phyloP scores from a whole-genome alignment of 441 rosid species.

The Populus hybrid region DNA sequence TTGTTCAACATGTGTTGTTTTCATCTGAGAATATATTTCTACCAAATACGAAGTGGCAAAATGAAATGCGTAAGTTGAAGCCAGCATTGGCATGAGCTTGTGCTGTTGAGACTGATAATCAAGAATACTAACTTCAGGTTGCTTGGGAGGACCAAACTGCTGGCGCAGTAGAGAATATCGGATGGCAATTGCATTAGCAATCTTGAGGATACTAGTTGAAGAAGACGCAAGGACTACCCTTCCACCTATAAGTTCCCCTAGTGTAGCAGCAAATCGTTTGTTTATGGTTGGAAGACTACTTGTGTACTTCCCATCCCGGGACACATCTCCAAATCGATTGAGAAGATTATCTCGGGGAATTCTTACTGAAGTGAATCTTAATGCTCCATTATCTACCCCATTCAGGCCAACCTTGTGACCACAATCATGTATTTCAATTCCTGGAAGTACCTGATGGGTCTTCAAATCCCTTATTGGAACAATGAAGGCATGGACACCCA shows the following conservation, averaged over 20 bases:
- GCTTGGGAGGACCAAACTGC: conserved; percentile 93
- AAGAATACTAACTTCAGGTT: conserved; percentile 94
- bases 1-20: conserved; percentile 75
- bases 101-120: conserved; percentile 99
- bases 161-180: conserved; percentile 87
- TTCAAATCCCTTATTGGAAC: conserved; percentile 87
- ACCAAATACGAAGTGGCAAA: conserved; percentile 73
- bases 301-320: conserved; percentile 88
- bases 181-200: conserved; percentile 81
- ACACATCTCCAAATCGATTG: conserved; percentile 93
- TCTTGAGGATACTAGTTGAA: conserved; percentile 78
- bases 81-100: conserved; percentile 99
- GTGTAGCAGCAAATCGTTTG: conserved; percentile 89
- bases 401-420: conserved; percentile 93
- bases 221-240: conserved; percentile 87
- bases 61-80: conserved; percentile 91
- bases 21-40: conserved; percentile 86
- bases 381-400: conserved; percentile 96
- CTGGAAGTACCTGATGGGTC: conserved; percentile 81
- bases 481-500: conserved; percentile 98
- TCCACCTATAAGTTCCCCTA: conserved; percentile 98
- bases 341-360: conserved; percentile 94
- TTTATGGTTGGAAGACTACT: conserved; percentile 89
- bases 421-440: conserved; percentile 89
- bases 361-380: conserved; percentile 79